Evolutionary conservation across 2,329 filamentous ascomycete species (phyloP), one percentile per base, ranked within the genome.

Genomic region (Calonectria hawksworthii): DNA sequence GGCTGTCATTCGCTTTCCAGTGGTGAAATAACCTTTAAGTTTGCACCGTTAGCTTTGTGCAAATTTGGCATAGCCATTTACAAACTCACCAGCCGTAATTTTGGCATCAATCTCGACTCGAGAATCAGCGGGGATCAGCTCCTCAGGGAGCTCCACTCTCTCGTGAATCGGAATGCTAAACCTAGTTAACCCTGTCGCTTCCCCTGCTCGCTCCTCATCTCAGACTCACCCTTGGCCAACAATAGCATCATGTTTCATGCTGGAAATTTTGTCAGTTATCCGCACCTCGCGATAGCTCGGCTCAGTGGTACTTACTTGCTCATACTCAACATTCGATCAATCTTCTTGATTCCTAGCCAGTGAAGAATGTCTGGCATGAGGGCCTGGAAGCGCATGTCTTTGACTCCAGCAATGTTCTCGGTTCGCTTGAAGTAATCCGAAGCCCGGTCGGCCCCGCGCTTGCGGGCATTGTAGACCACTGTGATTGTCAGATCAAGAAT

Each of bases 21-120:
- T 95, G 9, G 96, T 98, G 84, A 98, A 94, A 82, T 94, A 93
- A 70, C 92, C 92, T 92, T 75, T 56, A 64, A 67, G 61, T 67
- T 47, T 63, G 44, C 54, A 36, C 64, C 74, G 74, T 80, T 78
- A 80, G 77, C 76, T 73, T 66, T 66, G 56, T 79, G 38, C 16
- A n/a, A 28, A 5, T 73, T 59, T 36, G 26, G 50, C 18, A 1
- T 63, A 73, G 64, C 50, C 59, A 52, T 47, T 32, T 68, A 61
- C 65, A 26, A 71, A 87, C 92, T 86, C 87, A 95, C 94, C 97
- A 75, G 96, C 96, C 80, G 96, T 97, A 83, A 99, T 98, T 89
- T 99, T 99, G 74, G 97, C 97, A 85, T 99, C 97, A 82, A 99
- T 99, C 86, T 99, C 97, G n/a, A 99, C 97, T 78, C 96, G 90